Evolutionary conservation across 2,329 filamentous ascomycete species (phyloP).

Genomic region (Ceratocystis lukuohia): DNA sequence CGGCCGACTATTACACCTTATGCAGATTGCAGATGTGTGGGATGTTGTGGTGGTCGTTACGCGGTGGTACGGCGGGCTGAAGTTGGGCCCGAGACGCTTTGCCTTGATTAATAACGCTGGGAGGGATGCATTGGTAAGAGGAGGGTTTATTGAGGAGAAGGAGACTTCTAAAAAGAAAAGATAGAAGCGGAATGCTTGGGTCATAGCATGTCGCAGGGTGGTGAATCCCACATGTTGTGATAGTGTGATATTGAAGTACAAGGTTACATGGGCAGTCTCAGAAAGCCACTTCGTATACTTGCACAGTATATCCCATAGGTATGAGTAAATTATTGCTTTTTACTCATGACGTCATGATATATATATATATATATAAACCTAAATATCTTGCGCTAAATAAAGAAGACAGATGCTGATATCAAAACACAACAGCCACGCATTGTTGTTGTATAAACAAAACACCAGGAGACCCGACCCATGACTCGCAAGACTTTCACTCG

Average conservation of each 20-base stretch:
- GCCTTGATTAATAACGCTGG: conserved; percentile 78
- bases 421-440: neutral
- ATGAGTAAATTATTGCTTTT: no score
- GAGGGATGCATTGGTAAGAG: conserved; percentile 68
- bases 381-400: neutral
- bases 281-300: no score
- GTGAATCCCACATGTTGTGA: no score
- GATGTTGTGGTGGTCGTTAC: conserved; percentile 85
- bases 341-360: no score
- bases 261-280: no score
- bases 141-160: conserved; percentile 50
- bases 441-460: neutral
- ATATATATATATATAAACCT: no score
- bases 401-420: neutral
- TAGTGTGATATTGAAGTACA: no score
- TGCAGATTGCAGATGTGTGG: conserved; percentile 94
- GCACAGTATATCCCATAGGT: no score
- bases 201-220: no score
- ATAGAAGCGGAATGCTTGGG: neutral
- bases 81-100: conserved; percentile 79
- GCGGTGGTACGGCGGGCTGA: conserved; percentile 87
- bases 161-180: conserved; percentile 32
- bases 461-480: neutral
- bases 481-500: conserved; percentile 23
- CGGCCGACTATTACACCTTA: conserved; percentile 67